phyloP scores from a whole-genome alignment of 495 filamentous ascomycete genomes.

The Neurospora hispaniola region DNA sequence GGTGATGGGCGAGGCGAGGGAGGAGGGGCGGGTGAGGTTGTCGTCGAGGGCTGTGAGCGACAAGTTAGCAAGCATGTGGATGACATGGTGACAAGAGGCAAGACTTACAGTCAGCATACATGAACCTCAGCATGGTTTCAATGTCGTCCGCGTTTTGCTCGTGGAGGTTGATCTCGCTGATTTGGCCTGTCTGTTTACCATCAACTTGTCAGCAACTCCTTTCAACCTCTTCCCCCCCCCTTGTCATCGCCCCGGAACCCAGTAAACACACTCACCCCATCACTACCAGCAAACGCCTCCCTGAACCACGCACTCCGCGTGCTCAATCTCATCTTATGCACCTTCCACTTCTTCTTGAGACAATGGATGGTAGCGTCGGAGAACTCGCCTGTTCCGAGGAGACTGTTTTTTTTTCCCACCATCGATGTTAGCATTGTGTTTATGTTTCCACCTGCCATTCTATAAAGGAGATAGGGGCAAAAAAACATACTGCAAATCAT shows the following conservation, averaged over 20 bases:
- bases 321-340: slow-evolving; percentile 13
- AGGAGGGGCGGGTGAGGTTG: neutral
- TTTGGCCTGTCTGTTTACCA: neutral
- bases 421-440: neutral
- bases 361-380: slow-evolving; percentile 7
- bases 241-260: no score
- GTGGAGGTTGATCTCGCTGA: slow-evolving; percentile 4
- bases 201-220: neutral
- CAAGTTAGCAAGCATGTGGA: neutral
- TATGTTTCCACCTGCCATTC: no score
- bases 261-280: neutral
- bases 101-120: slow-evolving; percentile 10
- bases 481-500: neutral
- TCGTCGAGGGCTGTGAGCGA: slow-evolving; percentile 4
- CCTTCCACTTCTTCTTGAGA: slow-evolving; percentile 6
- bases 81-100: neutral
- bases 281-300: slow-evolving; percentile 1
- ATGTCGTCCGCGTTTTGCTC: neutral
- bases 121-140: slow-evolving; percentile 4
- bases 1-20: neutral
- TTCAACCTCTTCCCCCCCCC: no score
- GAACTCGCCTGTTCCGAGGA: slow-evolving; percentile 6
- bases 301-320: slow-evolving; percentile 9
- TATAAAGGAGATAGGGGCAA: neutral
- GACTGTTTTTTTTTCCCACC: neutral